A percentile compares a stretch with the other conserved stretches of the same genome.
phyloP scores from a whole-genome alignment of 148 eudicot species.

The Arbutus unedo region DNA sequence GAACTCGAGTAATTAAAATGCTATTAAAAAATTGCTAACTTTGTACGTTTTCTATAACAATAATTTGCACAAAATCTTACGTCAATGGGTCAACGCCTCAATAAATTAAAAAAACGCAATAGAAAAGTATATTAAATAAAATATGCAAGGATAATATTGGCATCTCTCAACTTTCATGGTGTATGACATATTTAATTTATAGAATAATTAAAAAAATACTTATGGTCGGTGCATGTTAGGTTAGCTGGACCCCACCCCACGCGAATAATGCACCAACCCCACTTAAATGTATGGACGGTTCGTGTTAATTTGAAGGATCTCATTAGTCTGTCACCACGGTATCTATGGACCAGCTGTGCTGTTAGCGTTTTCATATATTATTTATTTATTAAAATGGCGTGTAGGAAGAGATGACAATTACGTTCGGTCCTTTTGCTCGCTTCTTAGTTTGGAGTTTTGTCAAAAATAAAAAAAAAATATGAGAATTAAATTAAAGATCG shows the following conservation, averaged over 20 bases:
- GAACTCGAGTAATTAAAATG: background rate
- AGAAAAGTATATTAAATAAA: background rate
- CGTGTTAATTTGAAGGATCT: background rate
- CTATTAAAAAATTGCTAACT: background rate
- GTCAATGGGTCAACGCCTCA: background rate
- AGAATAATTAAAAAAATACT: background rate
- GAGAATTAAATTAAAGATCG: too few relatives aligned
- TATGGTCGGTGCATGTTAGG: background rate
- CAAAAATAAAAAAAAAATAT: too few relatives aligned
- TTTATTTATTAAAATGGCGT: too few relatives aligned
- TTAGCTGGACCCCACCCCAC: slow-evolving; percentile 7
- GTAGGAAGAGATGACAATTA: too few relatives aligned
- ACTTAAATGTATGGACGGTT: background rate
- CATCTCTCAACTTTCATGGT: background rate
- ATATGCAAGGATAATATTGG: background rate
- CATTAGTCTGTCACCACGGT: background rate
- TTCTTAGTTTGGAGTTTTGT: too few relatives aligned
- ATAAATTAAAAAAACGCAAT: background rate
- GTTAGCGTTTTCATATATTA: too few relatives aligned
- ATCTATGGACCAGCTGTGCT: too few relatives aligned
- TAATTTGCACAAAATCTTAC: background rate
- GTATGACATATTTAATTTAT: background rate
- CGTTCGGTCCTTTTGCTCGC: too few relatives aligned
- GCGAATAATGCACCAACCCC: background rate
- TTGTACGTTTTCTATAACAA: background rate